Evolutionary conservation across 148 eudicot species (phyloP).

Genomic region (Selenicereus undatus): DNA sequence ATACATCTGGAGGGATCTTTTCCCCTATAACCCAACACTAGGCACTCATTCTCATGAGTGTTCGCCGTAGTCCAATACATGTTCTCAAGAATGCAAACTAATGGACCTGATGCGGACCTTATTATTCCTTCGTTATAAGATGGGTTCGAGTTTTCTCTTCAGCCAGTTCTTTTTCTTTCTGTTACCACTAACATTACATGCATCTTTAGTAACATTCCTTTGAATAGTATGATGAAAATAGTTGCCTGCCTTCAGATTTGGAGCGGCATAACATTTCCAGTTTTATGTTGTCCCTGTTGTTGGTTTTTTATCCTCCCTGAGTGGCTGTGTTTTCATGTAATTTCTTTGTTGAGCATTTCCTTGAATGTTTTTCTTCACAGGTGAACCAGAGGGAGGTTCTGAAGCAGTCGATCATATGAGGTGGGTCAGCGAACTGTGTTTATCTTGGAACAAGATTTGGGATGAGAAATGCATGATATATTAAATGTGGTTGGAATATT

Average conservation of each 20-base stretch:
- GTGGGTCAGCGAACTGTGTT: conserved; percentile 28
- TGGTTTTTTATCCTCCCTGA: neutral
- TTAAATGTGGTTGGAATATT: neutral
- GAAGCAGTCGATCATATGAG: conserved; percentile 31
- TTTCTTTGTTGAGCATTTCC: conserved; percentile 2
- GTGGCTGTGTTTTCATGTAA: neutral
- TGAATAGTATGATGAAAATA: neutral
- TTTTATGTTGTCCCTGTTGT: neutral
- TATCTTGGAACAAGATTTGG: neutral
- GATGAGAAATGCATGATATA: too few species aligned
- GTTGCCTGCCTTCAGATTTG: neutral
- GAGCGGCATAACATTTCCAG: neutral
- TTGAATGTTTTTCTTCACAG: conserved; percentile 31
- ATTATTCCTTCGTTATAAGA: neutral
- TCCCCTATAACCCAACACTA: neutral
- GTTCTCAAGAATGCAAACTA: too few species aligned
- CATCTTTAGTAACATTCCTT: neutral
- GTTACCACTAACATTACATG: neutral
- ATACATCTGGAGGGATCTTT: too few species aligned
- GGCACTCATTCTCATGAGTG: neutral
- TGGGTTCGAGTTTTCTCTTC: neutral
- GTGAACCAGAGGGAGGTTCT: conserved; percentile 40
- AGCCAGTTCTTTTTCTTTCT: neutral
- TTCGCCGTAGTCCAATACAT: too few species aligned
- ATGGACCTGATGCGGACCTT: neutral